Base-by-base conservation (phyloP, 1,284 basidiomycete genomes). In the Pholiota adiposa region DNA sequence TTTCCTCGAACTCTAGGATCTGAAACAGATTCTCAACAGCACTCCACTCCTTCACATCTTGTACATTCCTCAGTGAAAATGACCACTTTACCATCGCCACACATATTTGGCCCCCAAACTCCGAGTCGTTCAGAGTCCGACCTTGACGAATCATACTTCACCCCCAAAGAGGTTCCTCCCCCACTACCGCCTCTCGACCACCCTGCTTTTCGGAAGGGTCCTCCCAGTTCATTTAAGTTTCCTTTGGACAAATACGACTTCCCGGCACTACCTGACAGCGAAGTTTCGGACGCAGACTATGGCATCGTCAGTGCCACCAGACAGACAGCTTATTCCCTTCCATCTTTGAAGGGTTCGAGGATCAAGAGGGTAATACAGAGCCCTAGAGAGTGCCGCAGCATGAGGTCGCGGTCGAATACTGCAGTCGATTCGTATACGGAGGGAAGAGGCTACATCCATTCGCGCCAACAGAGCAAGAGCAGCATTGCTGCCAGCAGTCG, bases 111-210 rank as follows among this genome's bases (percentile, higher is more conserved):
- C n/a, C 67, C 65, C 56, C 66, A 69, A 40, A 71, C 72, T 40
- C 74, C 72, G 66, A 64, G 50, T 62, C 60, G 50, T 33, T 46
- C 63, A 51, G 51, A 41, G 27, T 50, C 53, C 44, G 58, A 56
- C 38, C 54, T 54, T 6, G 54, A 59, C 19, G 54, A 56, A 31
- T 60, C 59, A 7, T 65, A 61, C 44, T 65, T 66, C 52, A 66
- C 59, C 46, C 69, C 63, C 50, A 70, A 61, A 51, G 68, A 70
- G 36, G 59, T 65, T 27, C 72, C 71, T 2, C 84, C 84, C 8
- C 82, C 84, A 9, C 68, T 86, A 33, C 85, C 84, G 21, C 75
- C 82, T 4, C 73, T 85, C 18, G 71, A 79, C 57, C 84, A 84
- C 67, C 82, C 83, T n/a, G 81, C 77, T 40, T 73, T 83, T 46